Conservation (phyloP, 306 rosid species). For the Prinsepia uniflora region DNA sequence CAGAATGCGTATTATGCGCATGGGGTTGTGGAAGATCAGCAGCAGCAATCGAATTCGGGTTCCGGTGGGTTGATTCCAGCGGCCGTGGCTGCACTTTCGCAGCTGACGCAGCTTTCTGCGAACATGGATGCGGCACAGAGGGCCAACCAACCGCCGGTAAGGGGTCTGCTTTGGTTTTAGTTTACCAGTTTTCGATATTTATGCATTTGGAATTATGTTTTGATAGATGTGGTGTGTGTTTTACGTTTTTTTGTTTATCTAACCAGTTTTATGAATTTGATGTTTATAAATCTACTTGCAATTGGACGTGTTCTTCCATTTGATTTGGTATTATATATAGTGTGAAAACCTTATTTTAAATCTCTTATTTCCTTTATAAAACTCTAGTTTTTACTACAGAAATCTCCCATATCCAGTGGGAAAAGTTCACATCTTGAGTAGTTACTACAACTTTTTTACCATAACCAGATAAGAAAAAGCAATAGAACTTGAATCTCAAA, state of each 20-base stretch:
- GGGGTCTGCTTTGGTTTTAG: conserved; percentile 4
- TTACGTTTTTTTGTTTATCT: not conserved
- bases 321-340: not conserved
- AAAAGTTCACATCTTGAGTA: not conserved
- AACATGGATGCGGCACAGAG: conserved; percentile 24
- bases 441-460: not conserved
- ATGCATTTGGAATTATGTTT: not conserved
- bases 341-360: not conserved
- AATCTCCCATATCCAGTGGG: too few species aligned
- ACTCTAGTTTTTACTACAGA: not conserved
- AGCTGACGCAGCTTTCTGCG: conserved; percentile 20
- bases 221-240: not conserved
- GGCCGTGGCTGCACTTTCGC: conserved; percentile 19
- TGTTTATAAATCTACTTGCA: not conserved
- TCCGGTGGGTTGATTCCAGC: conserved; percentile 21
- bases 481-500: not conserved
- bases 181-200: not conserved
- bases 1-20: conserved; percentile 25
- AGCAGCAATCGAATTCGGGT: conserved; percentile 1
- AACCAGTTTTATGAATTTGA: not conserved
- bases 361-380: not conserved
- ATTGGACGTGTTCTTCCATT: not conserved
- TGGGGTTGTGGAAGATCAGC: conserved; percentile 19
- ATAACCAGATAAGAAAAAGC: not conserved
- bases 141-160: conserved; percentile 24